Conservation (phyloP, 2,329 filamentous ascomycete genomes). For the Beauveria sp. region DNA sequence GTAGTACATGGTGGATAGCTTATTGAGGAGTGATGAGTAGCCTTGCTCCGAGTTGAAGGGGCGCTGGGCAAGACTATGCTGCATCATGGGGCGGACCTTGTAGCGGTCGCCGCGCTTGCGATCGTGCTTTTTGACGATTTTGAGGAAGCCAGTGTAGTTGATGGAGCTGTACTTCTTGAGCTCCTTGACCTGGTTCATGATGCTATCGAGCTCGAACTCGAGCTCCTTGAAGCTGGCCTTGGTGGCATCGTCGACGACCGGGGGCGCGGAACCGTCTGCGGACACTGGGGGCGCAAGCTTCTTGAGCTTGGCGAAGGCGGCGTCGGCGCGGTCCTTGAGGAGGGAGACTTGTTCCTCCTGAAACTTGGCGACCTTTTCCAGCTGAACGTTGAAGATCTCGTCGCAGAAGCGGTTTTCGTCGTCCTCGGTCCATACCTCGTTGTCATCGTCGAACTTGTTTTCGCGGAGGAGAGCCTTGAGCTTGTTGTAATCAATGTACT, state of each 20-base stretch:
- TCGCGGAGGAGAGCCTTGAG: conserved; percentile 86
- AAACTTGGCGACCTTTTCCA: conserved; percentile 90
- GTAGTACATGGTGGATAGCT: conserved; percentile 91
- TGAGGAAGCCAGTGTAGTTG: conserved; percentile 96
- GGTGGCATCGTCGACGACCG: conserved; percentile 32
- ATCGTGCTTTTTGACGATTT: conserved; percentile 99
- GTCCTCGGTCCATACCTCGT: conserved; percentile 77
- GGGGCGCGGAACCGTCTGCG: conserved; percentile 39
- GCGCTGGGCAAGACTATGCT: conserved; percentile 77
- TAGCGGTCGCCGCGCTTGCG: conserved; percentile 82
- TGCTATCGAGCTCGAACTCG: conserved; percentile 71
- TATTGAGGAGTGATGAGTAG: conserved; percentile 83
- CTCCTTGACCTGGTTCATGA: conserved; percentile 86
- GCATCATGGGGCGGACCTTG: conserved; percentile 83
- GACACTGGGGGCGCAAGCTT: conserved; percentile 57
- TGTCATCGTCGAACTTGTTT: conserved; percentile 53
- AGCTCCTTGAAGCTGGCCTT: conserved; percentile 58
- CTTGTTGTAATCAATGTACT: conserved; percentile 94
- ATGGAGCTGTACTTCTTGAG: conserved; percentile 91
- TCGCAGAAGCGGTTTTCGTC: conserved; percentile 93
- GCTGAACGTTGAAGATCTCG: conserved; percentile 86
- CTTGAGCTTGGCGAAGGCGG: conserved; percentile 61
- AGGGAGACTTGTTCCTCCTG: conserved; percentile 67
- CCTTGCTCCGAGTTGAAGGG: conserved; percentile 90
- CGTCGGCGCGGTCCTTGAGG: conserved; percentile 47